Evolutionary conservation across 306 rosid genomes (phyloP).

Genomic region (Senna tora): DNA sequence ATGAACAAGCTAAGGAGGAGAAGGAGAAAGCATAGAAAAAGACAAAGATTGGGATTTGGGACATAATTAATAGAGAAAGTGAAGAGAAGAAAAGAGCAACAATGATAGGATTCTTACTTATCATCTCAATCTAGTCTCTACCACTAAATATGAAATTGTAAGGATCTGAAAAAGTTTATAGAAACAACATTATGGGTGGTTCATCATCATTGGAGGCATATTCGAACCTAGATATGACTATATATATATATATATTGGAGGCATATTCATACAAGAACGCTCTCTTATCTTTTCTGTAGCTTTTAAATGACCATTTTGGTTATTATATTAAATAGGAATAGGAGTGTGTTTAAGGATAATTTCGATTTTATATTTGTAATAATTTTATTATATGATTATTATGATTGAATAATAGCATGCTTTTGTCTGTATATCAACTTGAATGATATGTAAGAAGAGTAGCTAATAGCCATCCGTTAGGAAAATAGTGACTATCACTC

Average conservation of each 20-base stretch:
- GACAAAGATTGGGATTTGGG: constrained; percentile 3
- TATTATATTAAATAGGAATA: not conserved
- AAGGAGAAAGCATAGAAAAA: not conserved
- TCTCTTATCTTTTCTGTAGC: not conserved
- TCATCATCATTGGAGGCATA: not conserved
- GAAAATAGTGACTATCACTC: not conserved
- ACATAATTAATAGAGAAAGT: not conserved
- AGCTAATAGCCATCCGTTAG: not conserved
- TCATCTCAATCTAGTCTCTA: not conserved
- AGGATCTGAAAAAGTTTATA: not conserved
- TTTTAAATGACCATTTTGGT: not conserved
- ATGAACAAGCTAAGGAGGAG: not conserved
- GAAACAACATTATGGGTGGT: constrained; percentile 5
- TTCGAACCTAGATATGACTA: not conserved
- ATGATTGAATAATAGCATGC: not conserved
- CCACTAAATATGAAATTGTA: constrained; percentile 21
- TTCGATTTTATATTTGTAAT: no score
- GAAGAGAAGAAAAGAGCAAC: not conserved
- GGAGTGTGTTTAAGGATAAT: not conserved
- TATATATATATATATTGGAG: not conserved
- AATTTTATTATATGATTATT: no score
- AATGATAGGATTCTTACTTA: not conserved
- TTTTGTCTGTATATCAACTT: not conserved
- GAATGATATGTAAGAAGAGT: not conserved
- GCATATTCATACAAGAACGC: not conserved